Base-by-base conservation (phyloP, 163 green algal species). In the Coccomyxa subellipsoidea region DNA sequence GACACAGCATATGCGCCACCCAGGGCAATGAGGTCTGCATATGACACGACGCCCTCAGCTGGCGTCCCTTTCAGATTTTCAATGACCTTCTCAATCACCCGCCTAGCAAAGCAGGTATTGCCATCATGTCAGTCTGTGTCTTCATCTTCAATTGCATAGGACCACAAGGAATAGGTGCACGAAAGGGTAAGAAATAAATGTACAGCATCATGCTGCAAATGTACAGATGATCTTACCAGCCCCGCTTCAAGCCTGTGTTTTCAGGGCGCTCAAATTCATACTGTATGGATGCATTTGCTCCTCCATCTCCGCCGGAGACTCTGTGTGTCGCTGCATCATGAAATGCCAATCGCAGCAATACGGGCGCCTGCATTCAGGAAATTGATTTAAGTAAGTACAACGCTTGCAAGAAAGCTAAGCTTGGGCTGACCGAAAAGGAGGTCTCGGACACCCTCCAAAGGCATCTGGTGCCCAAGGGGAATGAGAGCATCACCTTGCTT, bases 161-260 rank as follows among this genome's bases (percentile, higher is more conserved):
- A 27, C 4, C 47, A 59, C 2, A 59, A 59, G 4, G 47, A 1
- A 5, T 27, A 12, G 23, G 3, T 59, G 2, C n/a, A n/a, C n/a
- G n/a, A n/a, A n/a, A n/a, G n/a, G n/a, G n/a, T n/a, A n/a, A n/a
- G n/a, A n/a, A n/a, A n/a, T n/a, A n/a, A n/a, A 59, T 59, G 21
- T 2, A 1, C 4, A 8, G 4, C 47, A 27, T 21, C 47, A 59
- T 59, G 15, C 47, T 59, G 5, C 21, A 18, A 18, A 59, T 7
- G 47, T 59, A 59, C 4, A 18, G 21, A 59, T 59, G 36, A 2
- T 38, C 71, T 38, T 69, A 81, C 90, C 93, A 95, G 29, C 93
- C 95, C 35, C 95, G 89, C 85, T 97, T 98, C 9, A 98, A 86
- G 1, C 94, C 95, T 66, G 90, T 89, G 84, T 94, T 97, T 82